Percentiles rank a stretch among this genome's conserved stretches.
These are phyloP conservation scores for Neocatenulostroma microsporum DNA, from an alignment of 2,329 filamentous ascomycete species.

Conservation along the genomic window DNA sequence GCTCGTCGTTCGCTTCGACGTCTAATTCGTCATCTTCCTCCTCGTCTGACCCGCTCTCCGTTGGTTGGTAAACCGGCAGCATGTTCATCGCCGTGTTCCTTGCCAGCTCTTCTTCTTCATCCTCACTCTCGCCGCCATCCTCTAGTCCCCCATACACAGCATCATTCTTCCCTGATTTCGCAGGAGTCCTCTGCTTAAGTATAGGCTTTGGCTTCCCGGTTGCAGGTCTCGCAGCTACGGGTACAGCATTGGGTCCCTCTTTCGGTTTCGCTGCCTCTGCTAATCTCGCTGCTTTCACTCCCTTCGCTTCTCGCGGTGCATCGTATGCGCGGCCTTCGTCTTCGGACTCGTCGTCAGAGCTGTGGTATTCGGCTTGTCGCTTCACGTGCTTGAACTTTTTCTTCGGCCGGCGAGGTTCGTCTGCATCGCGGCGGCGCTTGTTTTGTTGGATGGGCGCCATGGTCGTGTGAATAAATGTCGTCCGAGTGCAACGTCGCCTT, in stretches of 20 bases:
- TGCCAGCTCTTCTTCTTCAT: conserved; percentile 28
- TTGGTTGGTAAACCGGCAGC: too few species aligned
- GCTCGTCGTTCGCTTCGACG: conserved; percentile 13
- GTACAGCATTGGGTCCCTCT: too few species aligned
- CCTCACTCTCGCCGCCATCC: conserved; percentile 10
- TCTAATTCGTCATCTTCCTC: too few species aligned
- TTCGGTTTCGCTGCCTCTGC: neutral
- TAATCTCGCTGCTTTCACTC: neutral
- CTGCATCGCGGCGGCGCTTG: conserved; percentile 41
- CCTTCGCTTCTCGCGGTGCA: conserved; percentile 15
- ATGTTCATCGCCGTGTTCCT: conserved; percentile 23
- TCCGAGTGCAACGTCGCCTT: too few species aligned
- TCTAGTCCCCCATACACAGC: too few species aligned
- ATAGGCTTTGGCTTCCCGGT: conserved; percentile 6
- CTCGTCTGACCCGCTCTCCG: conserved; percentile 7
- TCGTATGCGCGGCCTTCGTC: conserved; percentile 16
- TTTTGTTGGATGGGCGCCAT: conserved; percentile 19
- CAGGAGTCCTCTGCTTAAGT: conserved; percentile 11
- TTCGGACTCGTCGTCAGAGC: conserved; percentile 50
- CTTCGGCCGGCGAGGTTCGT: conserved; percentile 49
- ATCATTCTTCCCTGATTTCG: conserved; percentile 8
- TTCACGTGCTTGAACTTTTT: conserved; percentile 52
- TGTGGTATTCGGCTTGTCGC: conserved; percentile 57
- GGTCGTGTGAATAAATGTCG: too few species aligned
- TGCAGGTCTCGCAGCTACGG: too few species aligned